Evolutionary conservation across 2,329 filamentous ascomycete genomes (phyloP), one percentile per base, ranked within the genome.

Genomic region (Diplodia corticola): DNA sequence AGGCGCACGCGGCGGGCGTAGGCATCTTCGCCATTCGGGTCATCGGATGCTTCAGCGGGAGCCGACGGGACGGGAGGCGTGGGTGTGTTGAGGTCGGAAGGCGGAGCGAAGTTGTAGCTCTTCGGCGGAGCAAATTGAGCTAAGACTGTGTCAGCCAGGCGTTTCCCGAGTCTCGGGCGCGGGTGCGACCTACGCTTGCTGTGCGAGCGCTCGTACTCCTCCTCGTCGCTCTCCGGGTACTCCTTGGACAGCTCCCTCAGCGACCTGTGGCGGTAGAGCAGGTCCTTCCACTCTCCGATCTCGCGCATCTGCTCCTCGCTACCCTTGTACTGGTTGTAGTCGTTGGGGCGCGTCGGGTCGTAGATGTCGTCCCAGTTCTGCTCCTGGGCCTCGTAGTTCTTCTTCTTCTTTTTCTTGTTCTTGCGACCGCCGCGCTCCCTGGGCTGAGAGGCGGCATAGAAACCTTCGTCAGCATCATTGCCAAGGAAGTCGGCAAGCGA

Each of bases 321-420:
- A 68, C 88, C 84, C 67, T 91, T 85, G 75, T 95, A 97, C 73
- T 94, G 91, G 65, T 93, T 90, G 59, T 94, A 91, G 70, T 89
- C 93, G 48, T 91, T 96, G 9, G 93, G 93, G 46, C 91, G 83
- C 12, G 89, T 83, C 0, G 92, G 91, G 73, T 97, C 93, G 76
- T 97, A 97, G 26, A 95, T 86, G 75, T 96, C 92, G 75, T 96
- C 91, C 93, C 93, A 97, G 74, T 96, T 89, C n/a, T 84, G 80
- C 5, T 79, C 78, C 5, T 86, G 82, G 69, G 85, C 84, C 68
- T 87, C 85, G 72, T 86, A 85, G 77, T 89, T 89, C 83, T 91
- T 91, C 78, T 90, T 89, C 78, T 91, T 92, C 79, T 89, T 90
- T 67, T 73, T 68, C 67, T 91, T 88, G 49, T 80, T 78, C 72